These are phyloP conservation scores for Scheffersomyces stipitis DNA, from an alignment of 805 yeast species.

Conservation along the genomic window DNA sequence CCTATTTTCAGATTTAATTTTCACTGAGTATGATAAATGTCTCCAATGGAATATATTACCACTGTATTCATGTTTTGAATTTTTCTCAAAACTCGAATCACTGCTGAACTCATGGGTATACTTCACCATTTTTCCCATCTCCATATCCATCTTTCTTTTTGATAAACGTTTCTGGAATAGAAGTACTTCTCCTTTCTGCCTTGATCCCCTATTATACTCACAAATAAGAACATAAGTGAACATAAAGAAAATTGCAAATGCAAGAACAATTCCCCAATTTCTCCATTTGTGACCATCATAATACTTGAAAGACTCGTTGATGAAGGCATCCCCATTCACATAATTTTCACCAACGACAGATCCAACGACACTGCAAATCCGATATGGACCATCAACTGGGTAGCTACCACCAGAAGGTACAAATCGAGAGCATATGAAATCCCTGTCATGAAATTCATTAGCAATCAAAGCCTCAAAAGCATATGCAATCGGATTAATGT, in stretches of 20 bases:
- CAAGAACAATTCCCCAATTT: slow-evolving; percentile 61
- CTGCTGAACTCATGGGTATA: no score
- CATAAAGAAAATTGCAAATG: slow-evolving; percentile 55
- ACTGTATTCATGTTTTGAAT: no score
- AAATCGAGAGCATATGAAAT: slow-evolving; percentile 46
- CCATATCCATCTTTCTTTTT: no score
- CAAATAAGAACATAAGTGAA: slow-evolving; percentile 49
- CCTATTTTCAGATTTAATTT: slow-evolving; percentile 37
- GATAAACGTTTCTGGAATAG: slow-evolving; percentile 55
- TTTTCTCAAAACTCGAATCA: no score
- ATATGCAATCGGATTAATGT: slow-evolving; percentile 57
- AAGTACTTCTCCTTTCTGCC: slow-evolving; percentile 34
- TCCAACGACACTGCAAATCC: slow-evolving; percentile 21
- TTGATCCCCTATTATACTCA: slow-evolving; percentile 41
- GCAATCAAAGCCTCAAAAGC: slow-evolving; percentile 57
- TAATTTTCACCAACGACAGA: slow-evolving; percentile 15
- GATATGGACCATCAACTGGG: slow-evolving; percentile 8
- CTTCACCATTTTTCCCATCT: no score
- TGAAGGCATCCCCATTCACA: slow-evolving; percentile 25
- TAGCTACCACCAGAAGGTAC: slow-evolving; percentile 47
- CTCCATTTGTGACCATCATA: slow-evolving; percentile 54
- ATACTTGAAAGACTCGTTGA: slow-evolving; percentile 45
- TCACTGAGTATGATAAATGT: slow-evolving; percentile 36
- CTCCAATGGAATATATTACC: slow-evolving; percentile 42
- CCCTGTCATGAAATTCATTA: slow-evolving; percentile 52